A percentile compares a stretch with the other conserved stretches of the same genome.
These are phyloP conservation scores for Candida schatavii DNA, from an alignment of 805 yeast species.

Conservation along the genomic window DNA sequence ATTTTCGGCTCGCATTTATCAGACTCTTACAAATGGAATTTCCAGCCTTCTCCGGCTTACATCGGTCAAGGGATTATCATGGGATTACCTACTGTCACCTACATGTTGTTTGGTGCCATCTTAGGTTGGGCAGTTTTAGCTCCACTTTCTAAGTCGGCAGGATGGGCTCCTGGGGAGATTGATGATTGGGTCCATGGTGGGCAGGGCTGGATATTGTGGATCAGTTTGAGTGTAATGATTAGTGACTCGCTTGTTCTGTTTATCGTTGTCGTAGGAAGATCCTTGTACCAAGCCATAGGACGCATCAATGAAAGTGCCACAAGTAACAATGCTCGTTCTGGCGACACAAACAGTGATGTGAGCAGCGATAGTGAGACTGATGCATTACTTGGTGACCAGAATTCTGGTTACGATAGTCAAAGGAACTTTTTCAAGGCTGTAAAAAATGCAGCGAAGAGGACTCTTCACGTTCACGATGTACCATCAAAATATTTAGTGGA, in stretches of 20 bases:
- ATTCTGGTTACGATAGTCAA: conserved; percentile 1
- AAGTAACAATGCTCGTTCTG: background rate
- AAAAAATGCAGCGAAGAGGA: background rate
- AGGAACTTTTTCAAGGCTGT: background rate
- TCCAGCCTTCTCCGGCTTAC: conserved; percentile 96
- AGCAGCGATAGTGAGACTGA: background rate
- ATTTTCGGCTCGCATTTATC: conserved; percentile 70
- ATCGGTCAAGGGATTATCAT: conserved; percentile 96
- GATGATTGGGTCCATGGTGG: conserved; percentile 94
- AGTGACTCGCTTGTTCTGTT: conserved; percentile 86
- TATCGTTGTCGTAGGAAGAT: conserved; percentile 52
- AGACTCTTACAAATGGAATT: conserved; percentile 68
- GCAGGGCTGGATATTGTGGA: conserved; percentile 98
- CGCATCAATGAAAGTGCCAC: background rate
- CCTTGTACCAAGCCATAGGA: conserved; percentile 14
- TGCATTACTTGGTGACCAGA: background rate
- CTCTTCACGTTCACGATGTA: conserved; percentile 20
- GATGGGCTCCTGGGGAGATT: conserved; percentile 88
- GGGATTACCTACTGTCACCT: conserved; percentile 89
- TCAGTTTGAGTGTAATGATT: conserved; percentile 89
- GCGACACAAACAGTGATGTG: background rate
- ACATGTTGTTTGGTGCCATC: conserved; percentile 86
- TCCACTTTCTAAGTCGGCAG: conserved; percentile 63
- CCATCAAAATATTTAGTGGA: conserved; percentile 50
- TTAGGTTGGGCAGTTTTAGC: conserved; percentile 93